Conservation (phyloP, 441 rosid genomes). For the Gossypium schwendimanii region DNA sequence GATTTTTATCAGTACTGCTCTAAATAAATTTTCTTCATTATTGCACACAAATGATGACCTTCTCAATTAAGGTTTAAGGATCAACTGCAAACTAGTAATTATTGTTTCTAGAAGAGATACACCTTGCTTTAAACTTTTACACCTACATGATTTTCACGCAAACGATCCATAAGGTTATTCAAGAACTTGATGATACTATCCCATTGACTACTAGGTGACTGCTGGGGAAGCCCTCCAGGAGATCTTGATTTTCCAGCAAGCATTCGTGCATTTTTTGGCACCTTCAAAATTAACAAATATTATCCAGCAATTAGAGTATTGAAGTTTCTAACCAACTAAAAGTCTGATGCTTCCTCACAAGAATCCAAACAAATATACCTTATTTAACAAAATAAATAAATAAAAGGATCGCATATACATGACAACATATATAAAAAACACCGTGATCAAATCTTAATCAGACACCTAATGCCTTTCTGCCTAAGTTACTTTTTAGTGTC, state of each 20-base stretch:
- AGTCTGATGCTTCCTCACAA: background rate
- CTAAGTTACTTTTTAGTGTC: background rate
- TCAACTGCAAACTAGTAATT: background rate
- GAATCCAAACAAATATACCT: background rate
- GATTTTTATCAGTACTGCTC: background rate
- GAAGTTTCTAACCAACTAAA: background rate
- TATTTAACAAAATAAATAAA: background rate
- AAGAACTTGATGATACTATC: conserved; percentile 82
- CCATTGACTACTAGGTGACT: conserved; percentile 72
- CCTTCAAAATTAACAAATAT: conserved; percentile 33
- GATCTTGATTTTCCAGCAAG: conserved; percentile 76
- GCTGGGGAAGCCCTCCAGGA: conserved; percentile 60
- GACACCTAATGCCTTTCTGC: background rate
- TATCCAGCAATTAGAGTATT: conserved; percentile 5
- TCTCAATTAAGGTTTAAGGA: background rate
- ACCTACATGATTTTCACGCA: conserved; percentile 82
- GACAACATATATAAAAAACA: background rate
- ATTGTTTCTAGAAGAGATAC: background rate
- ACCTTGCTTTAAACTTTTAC: conserved; percentile 5
- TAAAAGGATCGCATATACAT: background rate
- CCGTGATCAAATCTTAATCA: background rate
- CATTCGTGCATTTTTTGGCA: conserved; percentile 71
- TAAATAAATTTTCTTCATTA: background rate
- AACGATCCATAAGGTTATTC: conserved; percentile 78
- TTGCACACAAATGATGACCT: background rate